Conservation (phyloP, 345 rosid genomes). For the Kernera saxatilis region DNA sequence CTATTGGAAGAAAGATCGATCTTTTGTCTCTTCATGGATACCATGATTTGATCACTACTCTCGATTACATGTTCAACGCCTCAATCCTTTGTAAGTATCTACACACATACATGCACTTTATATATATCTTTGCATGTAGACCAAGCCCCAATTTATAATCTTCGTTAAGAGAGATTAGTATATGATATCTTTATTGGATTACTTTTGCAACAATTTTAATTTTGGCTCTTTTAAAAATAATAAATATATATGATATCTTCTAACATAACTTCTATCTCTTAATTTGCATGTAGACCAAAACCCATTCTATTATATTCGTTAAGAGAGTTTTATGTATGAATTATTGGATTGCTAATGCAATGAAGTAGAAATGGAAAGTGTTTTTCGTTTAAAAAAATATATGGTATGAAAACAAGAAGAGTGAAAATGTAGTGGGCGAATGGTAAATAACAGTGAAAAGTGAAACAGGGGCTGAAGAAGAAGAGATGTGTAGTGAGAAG, state of each 20-base stretch:
- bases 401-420: not conserved
- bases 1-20: constrained; percentile 88
- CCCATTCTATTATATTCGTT: not conserved
- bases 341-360: too few species aligned
- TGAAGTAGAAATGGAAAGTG: too few species aligned
- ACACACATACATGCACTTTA: not conserved
- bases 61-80: constrained; percentile 85
- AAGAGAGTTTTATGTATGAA: not conserved
- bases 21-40: constrained; percentile 68
- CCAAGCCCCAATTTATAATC: not conserved
- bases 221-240: too few species aligned
- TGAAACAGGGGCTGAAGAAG: constrained; percentile 37
- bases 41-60: constrained; percentile 63
- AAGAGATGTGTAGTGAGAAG: constrained; percentile 32
- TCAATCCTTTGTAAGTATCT: constrained; percentile 60
- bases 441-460: not conserved
- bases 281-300: constrained; percentile 15
- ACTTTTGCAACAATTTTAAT: too few species aligned
- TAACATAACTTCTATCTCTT: too few species aligned
- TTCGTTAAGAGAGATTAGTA: not conserved
- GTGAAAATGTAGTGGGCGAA: not conserved
- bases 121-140: constrained; percentile 11
- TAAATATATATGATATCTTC: too few species aligned
- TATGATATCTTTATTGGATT: not conserved
- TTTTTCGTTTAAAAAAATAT: not conserved